Percentiles rank a stretch among this genome's conserved stretches.
Evolutionary conservation across 331 rosid species (phyloP).

Genomic region (Cydonia oblonga): DNA sequence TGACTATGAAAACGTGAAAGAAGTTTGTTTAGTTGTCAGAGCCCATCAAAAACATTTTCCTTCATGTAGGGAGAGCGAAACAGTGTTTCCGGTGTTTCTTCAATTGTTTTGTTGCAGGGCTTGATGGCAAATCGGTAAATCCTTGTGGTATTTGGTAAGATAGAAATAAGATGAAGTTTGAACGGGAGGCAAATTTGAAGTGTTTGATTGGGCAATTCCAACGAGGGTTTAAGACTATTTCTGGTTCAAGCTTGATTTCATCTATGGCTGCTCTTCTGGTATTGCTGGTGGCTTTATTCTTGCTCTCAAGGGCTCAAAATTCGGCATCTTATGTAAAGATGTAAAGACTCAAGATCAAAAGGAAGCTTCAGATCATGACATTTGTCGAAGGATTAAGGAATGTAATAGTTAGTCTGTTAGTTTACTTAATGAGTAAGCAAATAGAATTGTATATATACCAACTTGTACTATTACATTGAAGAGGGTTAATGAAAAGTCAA

Average conservation of each 20-base stretch:
- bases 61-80: too few relatives aligned
- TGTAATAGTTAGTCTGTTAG: too few relatives aligned
- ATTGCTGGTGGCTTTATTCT: conserved; percentile 38
- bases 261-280: conserved; percentile 33
- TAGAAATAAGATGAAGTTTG: conserved; percentile 17
- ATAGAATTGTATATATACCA: too few relatives aligned
- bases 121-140: neutral
- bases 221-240: conserved; percentile 14
- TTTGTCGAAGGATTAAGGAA: too few relatives aligned
- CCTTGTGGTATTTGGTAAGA: neutral
- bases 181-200: conserved; percentile 8
- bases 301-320: conserved; percentile 31
- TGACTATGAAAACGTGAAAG: too few relatives aligned
- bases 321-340: conserved; percentile 19
- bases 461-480: too few relatives aligned
- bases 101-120: neutral
- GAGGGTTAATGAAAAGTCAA: too few relatives aligned
- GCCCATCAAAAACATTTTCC: too few relatives aligned
- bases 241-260: conserved; percentile 14
- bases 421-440: too few relatives aligned
- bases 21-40: too few relatives aligned
- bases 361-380: too few relatives aligned
- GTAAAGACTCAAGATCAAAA: too few relatives aligned
- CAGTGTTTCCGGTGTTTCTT: neutral
- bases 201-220: conserved; percentile 19